Percentiles rank a stretch among this genome's conserved stretches.
phyloP scores from a whole-genome alignment of 805 yeast species.

The Candida easanensis region DNA sequence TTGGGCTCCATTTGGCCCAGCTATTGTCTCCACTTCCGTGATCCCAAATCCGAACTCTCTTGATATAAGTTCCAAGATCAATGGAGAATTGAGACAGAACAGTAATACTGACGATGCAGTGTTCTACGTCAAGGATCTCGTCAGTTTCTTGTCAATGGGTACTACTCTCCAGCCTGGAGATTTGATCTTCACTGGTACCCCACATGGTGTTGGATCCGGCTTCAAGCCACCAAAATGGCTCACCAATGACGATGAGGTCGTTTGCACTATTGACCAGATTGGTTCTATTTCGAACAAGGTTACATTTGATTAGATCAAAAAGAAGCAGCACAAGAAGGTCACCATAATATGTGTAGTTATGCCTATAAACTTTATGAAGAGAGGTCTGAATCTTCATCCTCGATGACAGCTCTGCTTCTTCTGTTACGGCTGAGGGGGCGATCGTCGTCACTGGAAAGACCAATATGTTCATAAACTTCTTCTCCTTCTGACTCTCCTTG shows the following conservation, averaged over 20 bases:
- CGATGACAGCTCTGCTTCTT: neutral
- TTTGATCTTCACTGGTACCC: slow-evolving; percentile 55
- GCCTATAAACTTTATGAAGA: neutral
- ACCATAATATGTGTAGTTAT: too few species aligned
- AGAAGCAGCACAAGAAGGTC: too few species aligned
- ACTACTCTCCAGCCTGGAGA: slow-evolving; percentile 53
- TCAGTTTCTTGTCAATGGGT: slow-evolving; percentile 49
- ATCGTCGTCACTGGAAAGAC: neutral
- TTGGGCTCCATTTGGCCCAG: slow-evolving; percentile 59
- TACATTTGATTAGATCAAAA: slow-evolving; percentile 6
- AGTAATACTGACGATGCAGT: slow-evolving; percentile 47
- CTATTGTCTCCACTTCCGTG: slow-evolving; percentile 38
- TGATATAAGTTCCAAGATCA: slow-evolving; percentile 38
- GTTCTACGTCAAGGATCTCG: slow-evolving; percentile 40
- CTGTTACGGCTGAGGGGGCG: neutral
- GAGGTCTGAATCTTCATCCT: neutral
- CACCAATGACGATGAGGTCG: slow-evolving; percentile 42
- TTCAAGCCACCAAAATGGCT: slow-evolving; percentile 40
- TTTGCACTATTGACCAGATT: slow-evolving; percentile 39
- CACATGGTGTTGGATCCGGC: slow-evolving; percentile 53
- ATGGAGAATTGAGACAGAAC: slow-evolving; percentile 46
- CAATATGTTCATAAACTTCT: neutral
- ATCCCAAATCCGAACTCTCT: slow-evolving; percentile 31
- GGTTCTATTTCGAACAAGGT: slow-evolving; percentile 39
- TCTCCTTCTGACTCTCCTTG: neutral